A percentile compares a stretch with the other conserved stretches of the same genome.
Evolutionary conservation across 202 grass and related monocot species (phyloP).

Genomic region (Bolboschoenoplectus hybrid): DNA sequence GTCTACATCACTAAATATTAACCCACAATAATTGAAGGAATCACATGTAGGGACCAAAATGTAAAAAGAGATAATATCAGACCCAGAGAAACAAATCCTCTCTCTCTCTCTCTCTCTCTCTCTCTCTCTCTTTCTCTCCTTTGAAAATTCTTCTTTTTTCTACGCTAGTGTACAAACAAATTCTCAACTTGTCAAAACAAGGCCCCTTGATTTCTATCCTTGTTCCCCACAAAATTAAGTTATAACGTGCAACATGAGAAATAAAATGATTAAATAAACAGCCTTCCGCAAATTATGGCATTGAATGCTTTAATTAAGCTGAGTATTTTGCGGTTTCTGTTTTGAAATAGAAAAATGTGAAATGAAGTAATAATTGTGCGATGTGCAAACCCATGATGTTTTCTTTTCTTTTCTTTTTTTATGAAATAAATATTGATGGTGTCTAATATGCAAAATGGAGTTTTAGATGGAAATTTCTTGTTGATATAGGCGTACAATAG

Average conservation of each 20-base stretch:
- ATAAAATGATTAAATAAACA: not conserved
- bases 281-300: conserved; percentile 20
- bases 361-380: not conserved
- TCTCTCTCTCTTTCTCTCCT: not conserved
- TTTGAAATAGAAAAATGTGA: not conserved
- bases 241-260: not conserved
- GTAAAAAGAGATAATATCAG: not conserved
- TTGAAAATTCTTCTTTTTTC: not conserved
- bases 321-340: not conserved
- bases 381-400: not conserved
- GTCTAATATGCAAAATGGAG: too few relatives aligned
- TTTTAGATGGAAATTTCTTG: too few relatives aligned
- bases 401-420: not conserved
- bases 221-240: conserved; percentile 10
- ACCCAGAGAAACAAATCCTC: not conserved
- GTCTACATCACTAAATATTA: not conserved
- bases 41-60: not conserved
- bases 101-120: not conserved
- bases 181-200: not conserved
- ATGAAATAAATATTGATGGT: too few relatives aligned
- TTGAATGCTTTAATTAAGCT: conserved; percentile 4
- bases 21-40: conserved; percentile 24
- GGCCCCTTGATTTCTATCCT: conserved; percentile 11
- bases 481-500: too few relatives aligned
- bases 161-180: not conserved